A percentile compares a stretch with the other conserved stretches of the same genome.
phyloP scores from a whole-genome alignment of 1,284 basidiomycete species.

The Thecaphora thlaspeos region DNA sequence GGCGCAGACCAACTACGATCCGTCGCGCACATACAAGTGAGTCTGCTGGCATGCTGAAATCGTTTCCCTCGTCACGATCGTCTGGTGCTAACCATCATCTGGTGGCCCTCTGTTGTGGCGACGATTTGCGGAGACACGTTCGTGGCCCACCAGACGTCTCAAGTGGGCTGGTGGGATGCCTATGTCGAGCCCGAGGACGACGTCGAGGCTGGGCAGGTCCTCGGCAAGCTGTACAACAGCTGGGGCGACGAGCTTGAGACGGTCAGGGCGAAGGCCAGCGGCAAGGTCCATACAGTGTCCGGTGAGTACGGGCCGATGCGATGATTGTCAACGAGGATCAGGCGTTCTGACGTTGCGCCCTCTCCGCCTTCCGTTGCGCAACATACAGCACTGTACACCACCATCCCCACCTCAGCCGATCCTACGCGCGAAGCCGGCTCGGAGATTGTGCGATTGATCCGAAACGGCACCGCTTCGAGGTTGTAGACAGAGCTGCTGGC shows the following conservation, averaged over 20 bases:
- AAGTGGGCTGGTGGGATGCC: not conserved
- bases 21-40: not conserved
- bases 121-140: not conserved
- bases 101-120: too few species aligned
- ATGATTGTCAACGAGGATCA: too few species aligned
- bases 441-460: not conserved
- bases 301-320: not conserved
- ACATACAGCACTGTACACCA: too few species aligned
- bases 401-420: not conserved
- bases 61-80: too few species aligned
- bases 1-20: not conserved
- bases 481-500: too few species aligned
- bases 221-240: not conserved
- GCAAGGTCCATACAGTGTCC: constrained; percentile 1
- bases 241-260: not conserved
- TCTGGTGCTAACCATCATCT: too few species aligned
- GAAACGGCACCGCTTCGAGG: not conserved
- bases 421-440: not conserved
- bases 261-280: not conserved
- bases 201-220: not conserved
- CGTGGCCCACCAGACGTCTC: not conserved
- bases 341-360: too few species aligned
- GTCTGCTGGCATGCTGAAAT: not conserved
- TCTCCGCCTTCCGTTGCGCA: too few species aligned
- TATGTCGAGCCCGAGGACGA: not conserved